Base-by-base conservation (phyloP, 2,329 filamentous ascomycete genomes). In the Exophiala oligosperma region DNA sequence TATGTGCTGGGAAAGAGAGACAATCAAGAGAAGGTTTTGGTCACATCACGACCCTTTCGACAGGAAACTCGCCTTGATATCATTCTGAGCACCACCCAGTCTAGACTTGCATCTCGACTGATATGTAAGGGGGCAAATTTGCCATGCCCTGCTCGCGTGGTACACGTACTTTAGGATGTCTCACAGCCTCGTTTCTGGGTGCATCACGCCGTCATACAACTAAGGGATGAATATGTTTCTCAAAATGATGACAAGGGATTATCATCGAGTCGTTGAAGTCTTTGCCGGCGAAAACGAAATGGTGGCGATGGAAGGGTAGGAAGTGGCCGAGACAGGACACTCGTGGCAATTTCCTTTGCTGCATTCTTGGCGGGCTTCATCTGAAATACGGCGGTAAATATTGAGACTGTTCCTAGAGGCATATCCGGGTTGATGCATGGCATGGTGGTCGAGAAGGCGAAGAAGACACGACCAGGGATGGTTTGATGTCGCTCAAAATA, bases 151-250 rank as follows among this genome's bases (percentile, higher is more conserved):
- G 32, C 46, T 23, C 53, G 54, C 49, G 44, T 58, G 52, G 59
- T 46, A 58, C 55, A 56, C 44, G 17, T 12, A 46, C 43, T 14
- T n/a, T 43, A 17, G 28, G 12, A 49, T 61, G 59, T 61, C 59
- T 61, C 54, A 49, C 55, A 56, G 32, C 17, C 38, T 35, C 35
- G 46, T 23, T 51, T 23, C 17, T 17, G 41, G 49, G 21, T 17
- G 48, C 21, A 44, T 26, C 40, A 47, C 49, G 29, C 28, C 17
- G 55, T 58, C 7, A 24, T 24, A 58, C 55, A 53, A 48, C 17
- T 40, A 56, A 43, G 44, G 49, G 21, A 43, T 56, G 35, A 23
- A 47, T 48, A 58, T 55, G 49, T 43, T 32, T 55, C 38, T 41
- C 46, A 50, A 57, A 46, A 35, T 50, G 11, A 35, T 35, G 7